Evolutionary conservation across 1,284 basidiomycete species (phyloP), one percentile per base, ranked within the genome.

Genomic region (Cryptococcus floricola): DNA sequence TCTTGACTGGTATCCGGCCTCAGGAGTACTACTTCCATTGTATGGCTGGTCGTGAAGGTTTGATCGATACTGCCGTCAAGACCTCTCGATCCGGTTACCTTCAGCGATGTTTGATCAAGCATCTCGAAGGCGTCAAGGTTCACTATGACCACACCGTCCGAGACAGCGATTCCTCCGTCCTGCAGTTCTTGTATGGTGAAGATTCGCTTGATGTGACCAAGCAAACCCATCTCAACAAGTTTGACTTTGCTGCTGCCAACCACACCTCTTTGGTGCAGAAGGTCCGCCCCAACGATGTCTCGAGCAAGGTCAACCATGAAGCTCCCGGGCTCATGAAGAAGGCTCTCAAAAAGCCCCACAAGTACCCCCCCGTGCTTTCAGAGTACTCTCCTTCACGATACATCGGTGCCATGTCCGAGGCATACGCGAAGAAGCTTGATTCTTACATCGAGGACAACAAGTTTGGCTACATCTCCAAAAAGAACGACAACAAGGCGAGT

Each of bases 11-110:
- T 58, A 88, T 99, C 73, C 91, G 89, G 62, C 96, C 96, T 0
- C 96, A 99, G 75, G 96, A 99, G 77, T 99, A 97, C 80, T 99
- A 97, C 80, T 99, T 99, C 84, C 96, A 98, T 80, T 98, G 96
- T 77, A 99, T 99, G 96, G 94, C 96, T 58, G 96, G 96, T 53
- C 87, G 96, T 67, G 96, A 98, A 80, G 96, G 96, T 75, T 83
- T 99, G 37, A 99, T 98, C 70, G 96, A 99, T 75, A 99, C 96
- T 10, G 96, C 96, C 49, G 96, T 99, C 77, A 99, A 99, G 80
- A 99, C 96, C 5, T 91, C 90, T 63, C 91, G 96, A 62, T 99
- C 96, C 10, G 96, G 96, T 23, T 99, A 99, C 76, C 83, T 99
- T 46, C 96, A 99, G 75, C 86, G 96, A 56, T 98, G 96, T 80